These are phyloP conservation scores for Parathielavia appendiculata DNA, from an alignment of 495 filamentous ascomycete genomes.

Conservation along the genomic window DNA sequence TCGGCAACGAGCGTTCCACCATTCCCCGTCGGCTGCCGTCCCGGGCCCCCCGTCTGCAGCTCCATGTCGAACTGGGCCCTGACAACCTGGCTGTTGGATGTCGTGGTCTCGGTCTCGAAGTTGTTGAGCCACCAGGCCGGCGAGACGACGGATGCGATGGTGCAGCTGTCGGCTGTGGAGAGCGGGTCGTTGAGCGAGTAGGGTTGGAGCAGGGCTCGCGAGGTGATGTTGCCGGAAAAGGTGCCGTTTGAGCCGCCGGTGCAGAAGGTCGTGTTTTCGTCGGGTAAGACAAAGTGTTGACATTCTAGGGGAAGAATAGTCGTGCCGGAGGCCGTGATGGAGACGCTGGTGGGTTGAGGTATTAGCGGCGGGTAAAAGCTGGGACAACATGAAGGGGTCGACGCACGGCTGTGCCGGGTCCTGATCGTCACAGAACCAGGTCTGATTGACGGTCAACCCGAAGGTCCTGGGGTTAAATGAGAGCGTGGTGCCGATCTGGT, in stretches of 20 bases:
- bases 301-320: constrained; percentile 15
- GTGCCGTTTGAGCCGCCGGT: constrained; percentile 9
- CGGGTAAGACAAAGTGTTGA: not conserved
- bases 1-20: constrained; percentile 15
- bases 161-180: constrained; percentile 24
- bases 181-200: constrained; percentile 31
- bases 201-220: constrained; percentile 15
- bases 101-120: constrained; percentile 19
- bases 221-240: constrained; percentile 17
- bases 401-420: constrained; percentile 20
- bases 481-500: constrained; percentile 12
- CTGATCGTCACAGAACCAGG: constrained; percentile 26
- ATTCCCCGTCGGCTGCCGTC: constrained; percentile 21
- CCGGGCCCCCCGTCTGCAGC: constrained; percentile 17
- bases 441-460: constrained; percentile 18
- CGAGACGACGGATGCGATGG: constrained; percentile 27
- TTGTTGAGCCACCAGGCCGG: constrained; percentile 24
- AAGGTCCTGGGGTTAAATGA: constrained; percentile 10
- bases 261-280: constrained; percentile 15
- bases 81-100: not conserved
- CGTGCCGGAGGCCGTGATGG: constrained; percentile 11
- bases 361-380: not conserved
- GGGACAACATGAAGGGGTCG: not conserved
- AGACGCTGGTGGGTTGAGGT: constrained; percentile 7
- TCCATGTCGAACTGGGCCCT: constrained; percentile 28